These are phyloP conservation scores for Heliamphora exappendiculata DNA, from an alignment of 148 eudicot species.

Conservation along the genomic window DNA sequence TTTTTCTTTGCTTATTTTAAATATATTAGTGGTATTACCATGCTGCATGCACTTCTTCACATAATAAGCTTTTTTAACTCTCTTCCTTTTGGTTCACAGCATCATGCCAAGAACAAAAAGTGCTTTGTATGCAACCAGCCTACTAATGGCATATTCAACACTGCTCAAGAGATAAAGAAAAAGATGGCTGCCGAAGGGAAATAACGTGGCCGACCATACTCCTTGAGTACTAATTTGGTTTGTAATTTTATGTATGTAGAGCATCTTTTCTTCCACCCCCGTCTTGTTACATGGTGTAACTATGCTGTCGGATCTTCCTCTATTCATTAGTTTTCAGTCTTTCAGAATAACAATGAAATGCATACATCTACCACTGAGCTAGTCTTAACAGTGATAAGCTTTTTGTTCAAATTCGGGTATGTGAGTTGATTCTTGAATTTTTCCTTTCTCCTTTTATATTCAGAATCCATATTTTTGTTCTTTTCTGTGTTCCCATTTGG, in stretches of 20 bases:
- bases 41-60: neutral
- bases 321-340: neutral
- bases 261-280: neutral
- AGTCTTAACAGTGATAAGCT: neutral
- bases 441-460: neutral
- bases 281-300: neutral
- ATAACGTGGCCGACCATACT: slow-evolving; percentile 14
- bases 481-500: neutral
- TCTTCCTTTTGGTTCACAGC: slow-evolving; percentile 41
- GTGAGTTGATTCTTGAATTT: neutral
- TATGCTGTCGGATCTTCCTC: neutral
- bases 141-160: slow-evolving; percentile 73
- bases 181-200: slow-evolving; percentile 51
- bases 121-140: slow-evolving; percentile 82
- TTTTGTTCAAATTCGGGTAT: neutral
- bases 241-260: neutral
- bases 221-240: neutral
- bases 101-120: slow-evolving; percentile 72
- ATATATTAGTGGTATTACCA: neutral
- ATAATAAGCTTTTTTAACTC: slow-evolving; percentile 1
- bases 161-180: slow-evolving; percentile 75
- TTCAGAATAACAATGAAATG: neutral
- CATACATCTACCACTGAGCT: neutral
- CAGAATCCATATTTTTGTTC: neutral
- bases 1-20: neutral